Percentiles rank a stretch among this genome's conserved stretches.
These are phyloP conservation scores for Diplocarpon rosae DNA, from an alignment of 2,329 filamentous ascomycete species.

Conservation along the genomic window DNA sequence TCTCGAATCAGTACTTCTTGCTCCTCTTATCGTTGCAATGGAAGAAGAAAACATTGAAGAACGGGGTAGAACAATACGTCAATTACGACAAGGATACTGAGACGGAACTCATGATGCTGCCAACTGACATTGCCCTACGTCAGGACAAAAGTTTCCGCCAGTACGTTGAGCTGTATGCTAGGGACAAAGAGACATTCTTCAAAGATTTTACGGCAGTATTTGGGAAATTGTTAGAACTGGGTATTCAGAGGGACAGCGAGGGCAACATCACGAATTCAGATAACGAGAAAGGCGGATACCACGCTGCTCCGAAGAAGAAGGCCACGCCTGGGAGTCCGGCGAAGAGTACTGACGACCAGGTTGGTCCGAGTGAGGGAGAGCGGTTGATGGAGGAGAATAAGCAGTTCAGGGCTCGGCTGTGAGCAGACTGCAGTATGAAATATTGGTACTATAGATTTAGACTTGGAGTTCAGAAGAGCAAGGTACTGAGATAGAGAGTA, in stretches of 20 bases:
- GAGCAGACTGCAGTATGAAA: no score
- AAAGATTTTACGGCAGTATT: constrained; percentile 47
- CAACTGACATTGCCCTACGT: constrained; percentile 49
- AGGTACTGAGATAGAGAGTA: no score
- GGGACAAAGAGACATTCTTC: constrained; percentile 52
- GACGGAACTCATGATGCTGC: constrained; percentile 54
- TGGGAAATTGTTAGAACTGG: constrained; percentile 49
- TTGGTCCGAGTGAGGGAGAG: constrained; percentile 30
- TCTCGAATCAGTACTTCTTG: constrained; percentile 46
- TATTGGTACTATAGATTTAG: no score
- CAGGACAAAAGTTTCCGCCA: constrained; percentile 40
- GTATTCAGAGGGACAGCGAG: constrained; percentile 42
- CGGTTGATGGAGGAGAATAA: constrained; percentile 28
- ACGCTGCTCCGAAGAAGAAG: constrained; percentile 45
- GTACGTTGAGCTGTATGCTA: constrained; percentile 48
- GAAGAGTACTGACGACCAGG: constrained; percentile 25
- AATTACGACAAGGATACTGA: constrained; percentile 44
- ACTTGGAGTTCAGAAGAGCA: no score
- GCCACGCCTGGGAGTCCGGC: constrained; percentile 25
- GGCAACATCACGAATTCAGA: constrained; percentile 45
- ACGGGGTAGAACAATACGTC: constrained; percentile 45
- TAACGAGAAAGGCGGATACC: constrained; percentile 44
- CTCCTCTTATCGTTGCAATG: constrained; percentile 41
- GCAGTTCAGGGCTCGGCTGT: constrained; percentile 21
- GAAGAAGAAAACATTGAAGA: constrained; percentile 41